Conservation (phyloP, 1,284 basidiomycete genomes). For the Trametes pubescens region DNA sequence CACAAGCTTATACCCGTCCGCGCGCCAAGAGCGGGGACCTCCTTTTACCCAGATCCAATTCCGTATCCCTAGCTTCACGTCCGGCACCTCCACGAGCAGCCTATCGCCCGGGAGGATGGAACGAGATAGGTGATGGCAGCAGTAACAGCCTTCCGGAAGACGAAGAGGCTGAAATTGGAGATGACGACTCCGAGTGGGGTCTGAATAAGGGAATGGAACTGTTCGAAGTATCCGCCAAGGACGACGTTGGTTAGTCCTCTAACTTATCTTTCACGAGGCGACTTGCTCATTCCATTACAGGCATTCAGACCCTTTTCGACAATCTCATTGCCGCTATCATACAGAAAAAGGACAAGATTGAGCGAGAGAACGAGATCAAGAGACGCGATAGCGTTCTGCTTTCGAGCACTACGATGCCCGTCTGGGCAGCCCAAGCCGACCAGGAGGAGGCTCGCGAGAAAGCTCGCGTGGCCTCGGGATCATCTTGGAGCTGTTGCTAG, state of each 20-base stretch:
- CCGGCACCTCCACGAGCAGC: constrained; percentile 58
- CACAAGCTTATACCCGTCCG: constrained; percentile 42
- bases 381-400: constrained; percentile 84
- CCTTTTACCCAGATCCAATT: constrained; percentile 43
- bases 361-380: constrained; percentile 78
- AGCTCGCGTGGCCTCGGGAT: constrained; percentile 55
- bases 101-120: constrained; percentile 56
- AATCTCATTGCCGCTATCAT: constrained; percentile 82
- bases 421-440: constrained; percentile 81
- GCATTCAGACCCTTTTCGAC: constrained; percentile 79
- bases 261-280: constrained; percentile 15
- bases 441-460: constrained; percentile 81
- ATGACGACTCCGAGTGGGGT: constrained; percentile 72
- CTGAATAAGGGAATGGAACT: constrained; percentile 82
- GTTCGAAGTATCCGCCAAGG: constrained; percentile 88
- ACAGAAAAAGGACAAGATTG: constrained; percentile 76
- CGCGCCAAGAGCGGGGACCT: constrained; percentile 44
- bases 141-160: constrained; percentile 74
- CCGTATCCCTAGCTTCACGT: constrained; percentile 34
- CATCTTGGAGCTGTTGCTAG: constrained; percentile 73
- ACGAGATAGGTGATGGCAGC: constrained; percentile 63
- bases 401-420: constrained; percentile 63
- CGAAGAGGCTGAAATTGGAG: constrained; percentile 58
- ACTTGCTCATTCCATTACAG: constrained; percentile 47
- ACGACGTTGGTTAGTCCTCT: constrained; percentile 69